Evolutionary conservation across 1,284 basidiomycete species (phyloP).

Genomic region (Malassezia nana): DNA sequence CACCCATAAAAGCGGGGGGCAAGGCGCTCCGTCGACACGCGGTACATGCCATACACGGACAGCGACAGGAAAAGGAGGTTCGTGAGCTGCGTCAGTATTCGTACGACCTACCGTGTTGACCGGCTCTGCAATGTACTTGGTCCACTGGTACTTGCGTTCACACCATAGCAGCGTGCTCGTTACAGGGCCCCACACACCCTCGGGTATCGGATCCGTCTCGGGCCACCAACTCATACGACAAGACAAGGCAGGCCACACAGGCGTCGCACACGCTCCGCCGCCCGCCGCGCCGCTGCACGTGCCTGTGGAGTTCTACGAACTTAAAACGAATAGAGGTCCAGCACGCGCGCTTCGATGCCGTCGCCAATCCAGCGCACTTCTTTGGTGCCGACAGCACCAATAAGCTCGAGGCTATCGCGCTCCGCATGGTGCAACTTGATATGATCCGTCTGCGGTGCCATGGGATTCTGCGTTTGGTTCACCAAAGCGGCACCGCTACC

Average conservation of each 20-base stretch:
- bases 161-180: constrained; percentile 43
- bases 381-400: constrained; percentile 52
- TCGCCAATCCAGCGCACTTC: constrained; percentile 40
- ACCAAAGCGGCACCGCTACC: constrained; percentile 23
- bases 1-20: constrained; percentile 28
- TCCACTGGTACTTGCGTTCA: constrained; percentile 38
- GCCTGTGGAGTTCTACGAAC: neutral
- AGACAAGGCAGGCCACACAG: neutral
- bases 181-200: constrained; percentile 36
- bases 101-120: constrained; percentile 42
- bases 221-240: constrained; percentile 13
- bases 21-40: constrained; percentile 20
- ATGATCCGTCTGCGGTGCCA: constrained; percentile 59
- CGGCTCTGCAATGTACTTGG: constrained; percentile 40
- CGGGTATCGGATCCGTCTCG: constrained; percentile 10
- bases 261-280: neutral
- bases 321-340: constrained; percentile 26
- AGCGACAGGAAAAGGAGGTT: constrained; percentile 51
- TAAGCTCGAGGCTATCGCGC: constrained; percentile 81
- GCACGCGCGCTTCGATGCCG: constrained; percentile 42
- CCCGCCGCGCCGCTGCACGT: neutral
- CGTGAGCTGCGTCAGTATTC: constrained; percentile 50
- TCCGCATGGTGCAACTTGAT: constrained; percentile 83
- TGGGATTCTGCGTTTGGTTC: constrained; percentile 12
- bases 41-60: constrained; percentile 47